Conservation (phyloP, 495 filamentous ascomycete genomes). For the Cryomyces antarcticus region DNA sequence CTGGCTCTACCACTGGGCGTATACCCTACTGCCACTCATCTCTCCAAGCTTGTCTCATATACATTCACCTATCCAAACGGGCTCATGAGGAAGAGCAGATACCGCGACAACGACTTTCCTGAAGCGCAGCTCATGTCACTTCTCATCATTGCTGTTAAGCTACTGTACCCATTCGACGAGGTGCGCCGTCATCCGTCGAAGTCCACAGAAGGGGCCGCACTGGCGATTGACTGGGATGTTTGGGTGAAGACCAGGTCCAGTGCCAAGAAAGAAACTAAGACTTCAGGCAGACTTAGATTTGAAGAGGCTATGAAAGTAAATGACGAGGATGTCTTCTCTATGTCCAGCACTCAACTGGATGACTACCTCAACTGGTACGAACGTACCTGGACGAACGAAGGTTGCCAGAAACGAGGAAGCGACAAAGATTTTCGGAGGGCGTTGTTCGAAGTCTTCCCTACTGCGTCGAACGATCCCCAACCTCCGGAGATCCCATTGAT, state of each 20-base stretch:
- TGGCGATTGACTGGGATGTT: conserved; percentile 46
- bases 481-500: conserved; percentile 1
- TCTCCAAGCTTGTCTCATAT: conserved; percentile 35
- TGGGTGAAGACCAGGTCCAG: conserved; percentile 30
- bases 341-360: conserved; percentile 50
- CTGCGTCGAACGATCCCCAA: neutral
- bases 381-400: conserved; percentile 41
- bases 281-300: neutral
- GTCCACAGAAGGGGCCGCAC: conserved; percentile 35
- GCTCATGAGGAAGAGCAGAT: conserved; percentile 7
- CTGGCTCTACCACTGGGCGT: conserved; percentile 63
- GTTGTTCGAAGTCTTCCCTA: conserved; percentile 29
- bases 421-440: conserved; percentile 15
- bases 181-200: conserved; percentile 33
- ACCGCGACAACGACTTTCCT: conserved; percentile 30
- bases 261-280: neutral
- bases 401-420: conserved; percentile 4
- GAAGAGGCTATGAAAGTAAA: conserved; percentile 24
- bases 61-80: conserved; percentile 32
- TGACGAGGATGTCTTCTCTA: conserved; percentile 45
- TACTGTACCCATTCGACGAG: conserved; percentile 56
- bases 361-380: conserved; percentile 84
- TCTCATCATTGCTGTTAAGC: conserved; percentile 59
- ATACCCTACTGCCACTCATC: conserved; percentile 36
- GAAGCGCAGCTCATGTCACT: conserved; percentile 52